These are phyloP conservation scores for Boletus edulis DNA, from an alignment of 768 basidiomycete species.

Conservation along the genomic window DNA sequence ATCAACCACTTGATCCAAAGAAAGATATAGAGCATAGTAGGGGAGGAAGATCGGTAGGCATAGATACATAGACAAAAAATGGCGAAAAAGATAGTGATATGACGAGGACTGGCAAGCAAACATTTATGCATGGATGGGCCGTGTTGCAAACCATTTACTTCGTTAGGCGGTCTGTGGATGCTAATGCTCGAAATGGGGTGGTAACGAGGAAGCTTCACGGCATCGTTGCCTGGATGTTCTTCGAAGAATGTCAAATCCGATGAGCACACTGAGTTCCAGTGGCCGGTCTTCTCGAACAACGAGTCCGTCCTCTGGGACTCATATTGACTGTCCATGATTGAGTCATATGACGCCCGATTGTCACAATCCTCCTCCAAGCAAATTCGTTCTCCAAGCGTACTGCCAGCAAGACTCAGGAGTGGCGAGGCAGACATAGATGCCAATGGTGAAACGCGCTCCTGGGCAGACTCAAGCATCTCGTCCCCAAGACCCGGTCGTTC, in stretches of 20 bases:
- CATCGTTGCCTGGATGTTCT: constrained; percentile 37
- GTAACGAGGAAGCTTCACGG: constrained; percentile 49
- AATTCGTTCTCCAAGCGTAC: constrained; percentile 10
- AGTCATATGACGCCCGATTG: constrained; percentile 54
- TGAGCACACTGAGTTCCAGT: constrained; percentile 44
- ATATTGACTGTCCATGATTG: constrained; percentile 56
- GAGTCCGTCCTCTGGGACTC: constrained; percentile 45
- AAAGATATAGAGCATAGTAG: constrained; percentile 27
- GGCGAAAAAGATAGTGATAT: neutral
- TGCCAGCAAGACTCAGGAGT: constrained; percentile 37
- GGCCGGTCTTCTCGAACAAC: constrained; percentile 61
- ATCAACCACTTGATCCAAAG: neutral
- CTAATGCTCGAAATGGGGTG: constrained; percentile 67
- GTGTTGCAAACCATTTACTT: constrained; percentile 44
- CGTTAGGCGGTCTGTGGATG: constrained; percentile 53
- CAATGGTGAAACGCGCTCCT: constrained; percentile 53
- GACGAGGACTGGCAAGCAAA: neutral
- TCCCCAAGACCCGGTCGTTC: constrained; percentile 77
- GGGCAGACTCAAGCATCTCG: constrained; percentile 77
- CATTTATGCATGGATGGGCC: constrained; percentile 25
- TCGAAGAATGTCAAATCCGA: constrained; percentile 61
- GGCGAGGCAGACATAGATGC: constrained; percentile 68
- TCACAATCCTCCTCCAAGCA: constrained; percentile 17
- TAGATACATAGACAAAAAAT: constrained; percentile 30
- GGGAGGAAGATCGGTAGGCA: constrained; percentile 21